Evolutionary conservation across 2,329 filamentous ascomycete species (phyloP).

Genomic region (Parafenestella ontariensis): DNA sequence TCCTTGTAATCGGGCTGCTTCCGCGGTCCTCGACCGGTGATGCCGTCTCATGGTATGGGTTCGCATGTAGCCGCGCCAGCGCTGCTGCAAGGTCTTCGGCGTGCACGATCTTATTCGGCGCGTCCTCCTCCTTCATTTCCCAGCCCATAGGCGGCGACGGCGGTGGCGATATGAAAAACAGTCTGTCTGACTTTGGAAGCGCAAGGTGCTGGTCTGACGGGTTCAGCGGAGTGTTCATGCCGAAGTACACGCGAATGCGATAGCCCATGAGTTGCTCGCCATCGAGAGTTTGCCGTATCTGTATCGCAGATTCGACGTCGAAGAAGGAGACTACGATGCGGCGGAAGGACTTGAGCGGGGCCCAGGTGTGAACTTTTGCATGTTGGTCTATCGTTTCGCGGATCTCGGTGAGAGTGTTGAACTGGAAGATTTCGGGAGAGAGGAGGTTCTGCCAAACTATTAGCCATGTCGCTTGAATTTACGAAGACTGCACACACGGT

Average conservation of each 20-base stretch:
- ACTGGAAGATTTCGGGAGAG: slow-evolving; percentile 74
- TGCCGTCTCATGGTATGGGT: slow-evolving; percentile 28
- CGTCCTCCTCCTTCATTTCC: slow-evolving; percentile 68
- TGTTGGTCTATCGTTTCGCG: slow-evolving; percentile 72
- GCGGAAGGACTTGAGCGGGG: slow-evolving; percentile 81
- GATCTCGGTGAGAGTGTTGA: slow-evolving; percentile 76
- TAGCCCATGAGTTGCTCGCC: slow-evolving; percentile 74
- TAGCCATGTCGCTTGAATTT: slow-evolving; percentile 5
- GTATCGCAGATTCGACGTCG: slow-evolving; percentile 71
- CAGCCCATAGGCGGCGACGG: slow-evolving; percentile 70
- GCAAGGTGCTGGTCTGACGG: slow-evolving; percentile 49
- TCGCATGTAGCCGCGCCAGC: slow-evolving; percentile 60
- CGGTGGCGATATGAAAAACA: slow-evolving; percentile 72
- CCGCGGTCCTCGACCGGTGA: slow-evolving; percentile 35
- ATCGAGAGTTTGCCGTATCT: slow-evolving; percentile 75
- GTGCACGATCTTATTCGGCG: slow-evolving; percentile 71
- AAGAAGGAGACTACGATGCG: slow-evolving; percentile 83
- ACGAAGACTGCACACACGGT: slow-evolving; percentile 56
- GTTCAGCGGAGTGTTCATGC: slow-evolving; percentile 48
- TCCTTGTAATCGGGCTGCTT: slow-evolving; percentile 26
- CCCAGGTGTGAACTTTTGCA: slow-evolving; percentile 78
- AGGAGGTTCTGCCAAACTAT: slow-evolving; percentile 65
- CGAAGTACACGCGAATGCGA: slow-evolving; percentile 53
- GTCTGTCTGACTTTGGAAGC: slow-evolving; percentile 63
- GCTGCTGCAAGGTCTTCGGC: slow-evolving; percentile 67